These are phyloP conservation scores for Neoscytalidium dimidiatum DNA, from an alignment of 2,329 filamentous ascomycete species.

Conservation along the genomic window DNA sequence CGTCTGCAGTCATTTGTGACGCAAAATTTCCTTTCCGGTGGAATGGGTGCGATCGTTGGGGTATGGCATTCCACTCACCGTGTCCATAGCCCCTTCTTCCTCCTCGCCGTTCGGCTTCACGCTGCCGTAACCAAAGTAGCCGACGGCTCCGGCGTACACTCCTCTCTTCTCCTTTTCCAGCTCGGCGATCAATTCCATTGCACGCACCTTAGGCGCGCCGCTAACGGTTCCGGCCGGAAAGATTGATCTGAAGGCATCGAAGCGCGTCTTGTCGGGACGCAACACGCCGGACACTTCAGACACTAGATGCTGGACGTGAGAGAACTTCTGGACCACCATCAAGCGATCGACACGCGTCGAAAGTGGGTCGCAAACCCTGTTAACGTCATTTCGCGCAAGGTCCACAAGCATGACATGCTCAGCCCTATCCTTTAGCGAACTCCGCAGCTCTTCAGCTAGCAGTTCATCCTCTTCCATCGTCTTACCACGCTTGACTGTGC, in stretches of 20 bases:
- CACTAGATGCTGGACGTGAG: slow-evolving; percentile 94
- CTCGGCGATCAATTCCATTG: slow-evolving; percentile 97
- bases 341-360: slow-evolving; percentile 89
- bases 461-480: slow-evolving; percentile 78
- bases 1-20: not conserved
- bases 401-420: slow-evolving; percentile 89
- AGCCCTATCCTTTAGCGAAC: slow-evolving; percentile 77
- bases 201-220: slow-evolving; percentile 91
- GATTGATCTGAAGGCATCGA: slow-evolving; percentile 93
- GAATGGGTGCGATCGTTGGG: slow-evolving; percentile 16
- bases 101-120: slow-evolving; percentile 65
- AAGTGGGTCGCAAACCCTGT: slow-evolving; percentile 88
- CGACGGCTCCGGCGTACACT: slow-evolving; percentile 92
- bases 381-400: slow-evolving; percentile 92
- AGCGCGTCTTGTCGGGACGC: slow-evolving; percentile 79
- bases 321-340: slow-evolving; percentile 72
- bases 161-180: slow-evolving; percentile 92
- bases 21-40: not conserved
- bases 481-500: slow-evolving; percentile 85
- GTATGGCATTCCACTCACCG: slow-evolving; percentile 42
- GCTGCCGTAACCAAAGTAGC: slow-evolving; percentile 88
- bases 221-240: slow-evolving; percentile 97
- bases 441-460: slow-evolving; percentile 74
- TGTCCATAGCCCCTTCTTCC: slow-evolving; percentile 87
- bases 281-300: slow-evolving; percentile 94